A percentile compares a stretch with the other conserved stretches of the same genome.
Conservation (phyloP, 2,329 filamentous ascomycete genomes). For the Beauveria sp. region DNA sequence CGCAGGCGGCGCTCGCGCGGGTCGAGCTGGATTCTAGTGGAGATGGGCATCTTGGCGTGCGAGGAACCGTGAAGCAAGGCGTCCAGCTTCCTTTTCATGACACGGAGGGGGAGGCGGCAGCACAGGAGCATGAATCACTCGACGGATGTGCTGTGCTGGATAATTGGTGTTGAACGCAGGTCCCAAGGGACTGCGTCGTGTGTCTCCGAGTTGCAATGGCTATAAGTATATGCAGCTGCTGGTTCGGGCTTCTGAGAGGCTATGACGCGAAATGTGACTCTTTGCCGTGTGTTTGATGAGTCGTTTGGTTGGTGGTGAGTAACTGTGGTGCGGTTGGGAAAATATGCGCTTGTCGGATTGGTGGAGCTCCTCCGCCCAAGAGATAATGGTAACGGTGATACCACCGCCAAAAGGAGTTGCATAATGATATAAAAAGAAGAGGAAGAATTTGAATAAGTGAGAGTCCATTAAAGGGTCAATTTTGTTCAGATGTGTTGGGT, state of each 20-base stretch:
- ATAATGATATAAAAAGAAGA: not conserved
- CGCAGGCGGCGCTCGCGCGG: slow-evolving; percentile 65
- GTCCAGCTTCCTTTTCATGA: slow-evolving; percentile 30
- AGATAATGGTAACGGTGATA: not conserved
- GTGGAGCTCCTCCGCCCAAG: not conserved
- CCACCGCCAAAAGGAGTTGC: not conserved
- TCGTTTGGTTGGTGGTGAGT: not conserved
- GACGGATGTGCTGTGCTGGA: not conserved
- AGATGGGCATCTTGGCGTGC: slow-evolving; percentile 15
- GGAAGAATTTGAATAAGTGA: too few relatives aligned
- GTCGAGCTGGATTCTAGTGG: slow-evolving; percentile 47
- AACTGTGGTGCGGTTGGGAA: not conserved
- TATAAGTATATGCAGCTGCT: not conserved
- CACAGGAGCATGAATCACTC: slow-evolving; percentile 4
- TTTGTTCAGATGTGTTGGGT: not conserved
- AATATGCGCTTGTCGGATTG: not conserved
- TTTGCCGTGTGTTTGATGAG: slow-evolving; percentile 1
- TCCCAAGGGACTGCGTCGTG: slow-evolving; percentile 3
- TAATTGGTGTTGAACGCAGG: not conserved
- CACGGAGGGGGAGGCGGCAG: slow-evolving; percentile 12
- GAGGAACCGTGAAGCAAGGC: slow-evolving; percentile 18
- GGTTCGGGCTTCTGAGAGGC: not conserved
- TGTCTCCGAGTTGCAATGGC: not conserved
- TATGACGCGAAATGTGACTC: not conserved
- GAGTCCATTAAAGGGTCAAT: not conserved